phyloP scores from a whole-genome alignment of 2,329 filamentous ascomycete species.

The Fusarium sp. region DNA sequence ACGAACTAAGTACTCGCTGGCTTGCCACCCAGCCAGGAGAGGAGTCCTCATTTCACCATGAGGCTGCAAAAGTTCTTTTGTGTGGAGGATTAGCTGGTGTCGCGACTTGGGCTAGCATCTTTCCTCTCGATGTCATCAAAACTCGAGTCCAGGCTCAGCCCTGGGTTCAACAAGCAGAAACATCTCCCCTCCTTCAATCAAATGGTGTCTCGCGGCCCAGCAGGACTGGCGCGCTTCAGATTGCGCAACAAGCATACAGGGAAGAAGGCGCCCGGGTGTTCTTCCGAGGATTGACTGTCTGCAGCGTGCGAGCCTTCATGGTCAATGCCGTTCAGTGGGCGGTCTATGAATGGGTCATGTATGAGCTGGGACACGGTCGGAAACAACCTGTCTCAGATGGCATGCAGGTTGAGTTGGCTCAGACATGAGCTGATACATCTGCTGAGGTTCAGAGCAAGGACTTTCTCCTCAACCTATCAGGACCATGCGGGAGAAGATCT shows the following conservation, averaged over 20 bases:
- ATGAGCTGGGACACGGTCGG: slow-evolving; percentile 56
- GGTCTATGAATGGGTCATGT: slow-evolving; percentile 90
- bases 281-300: slow-evolving; percentile 81
- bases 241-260: slow-evolving; percentile 75
- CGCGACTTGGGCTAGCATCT: slow-evolving; percentile 89
- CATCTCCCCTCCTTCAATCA: slow-evolving; percentile 25
- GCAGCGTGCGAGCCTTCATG: slow-evolving; percentile 86
- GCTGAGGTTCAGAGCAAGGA: not conserved
- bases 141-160: slow-evolving; percentile 87
- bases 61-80: slow-evolving; percentile 74
- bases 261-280: slow-evolving; percentile 72
- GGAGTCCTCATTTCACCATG: slow-evolving; percentile 50
- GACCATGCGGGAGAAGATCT: not conserved
- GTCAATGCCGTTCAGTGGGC: slow-evolving; percentile 96
- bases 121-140: slow-evolving; percentile 92
- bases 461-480: not conserved
- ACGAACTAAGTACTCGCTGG: slow-evolving; percentile 78
- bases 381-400: slow-evolving; percentile 17
- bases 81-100: slow-evolving; percentile 91
- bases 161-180: slow-evolving; percentile 31
- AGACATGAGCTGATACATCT: not conserved
- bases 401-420: not conserved
- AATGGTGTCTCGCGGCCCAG: slow-evolving; percentile 39
- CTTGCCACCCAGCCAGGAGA: slow-evolving; percentile 46
- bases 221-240: slow-evolving; percentile 66